Evolutionary conservation across 176 grass and related monocot genomes (phyloP), one percentile per base, ranked within the genome.

Genomic region (Zea luxurians): DNA sequence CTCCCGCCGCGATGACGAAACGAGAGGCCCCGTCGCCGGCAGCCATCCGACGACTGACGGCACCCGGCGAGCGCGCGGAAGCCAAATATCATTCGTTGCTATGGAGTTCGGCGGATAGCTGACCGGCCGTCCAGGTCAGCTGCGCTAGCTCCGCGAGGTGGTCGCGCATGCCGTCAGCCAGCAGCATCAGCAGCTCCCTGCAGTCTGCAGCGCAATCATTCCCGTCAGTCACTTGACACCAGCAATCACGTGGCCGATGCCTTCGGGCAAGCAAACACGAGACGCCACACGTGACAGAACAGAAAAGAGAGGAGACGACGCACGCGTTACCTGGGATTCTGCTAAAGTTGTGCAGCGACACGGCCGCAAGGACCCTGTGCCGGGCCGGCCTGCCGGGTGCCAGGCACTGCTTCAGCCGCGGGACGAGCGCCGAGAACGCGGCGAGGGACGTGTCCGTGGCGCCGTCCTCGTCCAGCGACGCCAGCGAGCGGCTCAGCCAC

Each of bases 401-500:
- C 6, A 85, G 68, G 72, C 79, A 80, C 41, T 61, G 62, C 52
- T 83, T 86, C 2, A 88, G 67, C 37, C 48, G 80, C 70, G 83
- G 85, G 16, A 90, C 73, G 55, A 93, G 83, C 6, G 75, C 80
- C 48, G 80, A 84, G 69, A 93, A 93, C 48, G 83, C 83, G 7
- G 80, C 70, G n/a, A 90, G 79, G 48, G 80, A 83, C 73, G 80
- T 17, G 62, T 75, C 84, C 48, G 50, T 1, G 37, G 72, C 61
- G 15, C 2, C 27, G 45, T 2, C 61, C 34, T 10, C 62, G 74
- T 76, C 73, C 4, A 37, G 16, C 7, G 79, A 70, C 44, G 44
- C 61, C 34, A 93, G 76, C 35, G 85, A 76, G 3, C 40, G 80
- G 88, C 85, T 88, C 67, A 90, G 83, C 88, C 91, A 90, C 46